phyloP scores from a whole-genome alignment of 1,284 basidiomycete genomes.

The Ganoderma leucocontextum region DNA sequence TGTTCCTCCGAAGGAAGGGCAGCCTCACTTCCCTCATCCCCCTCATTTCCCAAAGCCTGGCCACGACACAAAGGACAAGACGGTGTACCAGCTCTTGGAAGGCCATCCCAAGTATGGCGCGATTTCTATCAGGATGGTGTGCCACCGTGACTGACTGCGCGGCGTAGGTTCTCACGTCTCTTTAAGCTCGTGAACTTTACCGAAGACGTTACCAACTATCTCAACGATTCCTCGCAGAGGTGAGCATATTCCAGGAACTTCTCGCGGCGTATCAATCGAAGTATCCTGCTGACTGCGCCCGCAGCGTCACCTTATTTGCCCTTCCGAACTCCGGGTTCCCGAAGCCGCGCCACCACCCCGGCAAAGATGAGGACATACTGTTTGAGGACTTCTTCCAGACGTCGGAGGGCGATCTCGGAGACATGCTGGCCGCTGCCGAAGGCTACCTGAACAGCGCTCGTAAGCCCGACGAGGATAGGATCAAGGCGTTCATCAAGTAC shows the following conservation, averaged over 20 bases:
- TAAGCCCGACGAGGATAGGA: constrained; percentile 47
- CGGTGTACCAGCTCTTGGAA: constrained; percentile 53
- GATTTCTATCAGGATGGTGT: not conserved
- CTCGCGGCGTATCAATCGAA: not conserved
- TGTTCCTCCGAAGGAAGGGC: constrained; percentile 7
- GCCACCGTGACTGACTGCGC: constrained; percentile 1
- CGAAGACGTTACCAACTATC: constrained; percentile 49
- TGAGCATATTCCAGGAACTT: constrained; percentile 30
- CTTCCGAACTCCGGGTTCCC: constrained; percentile 53
- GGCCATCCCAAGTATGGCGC: constrained; percentile 44
- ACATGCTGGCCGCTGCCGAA: constrained; percentile 35
- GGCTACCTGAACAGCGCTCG: constrained; percentile 34
- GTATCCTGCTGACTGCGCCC: not conserved
- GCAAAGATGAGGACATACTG: constrained; percentile 5
- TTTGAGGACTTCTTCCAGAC: constrained; percentile 9
- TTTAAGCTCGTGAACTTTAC: constrained; percentile 56
- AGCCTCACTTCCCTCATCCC: not conserved
- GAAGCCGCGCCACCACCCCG: constrained; percentile 13
- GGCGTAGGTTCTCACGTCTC: constrained; percentile 48
- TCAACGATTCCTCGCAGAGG: constrained; percentile 52
- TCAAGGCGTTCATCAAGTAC: constrained; percentile 61
- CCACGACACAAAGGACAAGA: constrained; percentile 36
- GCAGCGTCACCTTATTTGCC: constrained; percentile 64
- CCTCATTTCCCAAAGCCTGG: constrained; percentile 23
- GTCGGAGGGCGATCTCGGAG: constrained; percentile 20